Conservation (phyloP, 345 rosid genomes). For the Xanthoceras sorbifolium region DNA sequence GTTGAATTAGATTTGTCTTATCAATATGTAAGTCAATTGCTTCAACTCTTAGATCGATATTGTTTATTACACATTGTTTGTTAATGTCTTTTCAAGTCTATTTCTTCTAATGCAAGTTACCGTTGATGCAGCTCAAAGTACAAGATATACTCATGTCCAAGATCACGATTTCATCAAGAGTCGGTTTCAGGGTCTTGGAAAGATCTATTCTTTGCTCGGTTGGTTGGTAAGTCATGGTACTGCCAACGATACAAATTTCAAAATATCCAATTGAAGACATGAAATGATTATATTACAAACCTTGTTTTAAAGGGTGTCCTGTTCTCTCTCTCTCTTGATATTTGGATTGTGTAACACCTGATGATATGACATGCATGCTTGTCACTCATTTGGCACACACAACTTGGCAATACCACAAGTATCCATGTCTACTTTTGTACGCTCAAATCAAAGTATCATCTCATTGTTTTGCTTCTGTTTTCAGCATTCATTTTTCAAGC, state of each 20-base stretch:
- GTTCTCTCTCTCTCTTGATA: too few relatives aligned
- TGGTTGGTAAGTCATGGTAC: constrained; percentile 73
- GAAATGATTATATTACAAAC: too few relatives aligned
- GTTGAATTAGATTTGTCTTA: neutral
- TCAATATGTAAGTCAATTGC: neutral
- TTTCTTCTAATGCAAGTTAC: neutral
- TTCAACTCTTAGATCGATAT: neutral
- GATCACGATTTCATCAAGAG: constrained; percentile 71
- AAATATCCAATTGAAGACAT: too few relatives aligned
- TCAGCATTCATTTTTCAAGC: constrained; percentile 86
- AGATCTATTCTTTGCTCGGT: constrained; percentile 45
- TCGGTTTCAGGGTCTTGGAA: constrained; percentile 72
- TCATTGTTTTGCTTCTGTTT: constrained; percentile 11
- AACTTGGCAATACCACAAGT: too few relatives aligned
- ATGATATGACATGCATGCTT: too few relatives aligned
- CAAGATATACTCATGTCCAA: constrained; percentile 47
- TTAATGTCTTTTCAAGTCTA: neutral
- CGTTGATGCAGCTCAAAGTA: constrained; percentile 35
- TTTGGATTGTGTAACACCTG: too few relatives aligned
- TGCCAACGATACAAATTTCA: too few relatives aligned
- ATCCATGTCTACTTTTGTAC: too few relatives aligned
- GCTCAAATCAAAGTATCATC: neutral
- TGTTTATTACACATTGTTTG: too few relatives aligned
- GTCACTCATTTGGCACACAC: too few relatives aligned
- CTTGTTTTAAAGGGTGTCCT: too few relatives aligned